Conservation (phyloP, 2,329 filamentous ascomycete species). For the Cordyceps sp. region DNA sequence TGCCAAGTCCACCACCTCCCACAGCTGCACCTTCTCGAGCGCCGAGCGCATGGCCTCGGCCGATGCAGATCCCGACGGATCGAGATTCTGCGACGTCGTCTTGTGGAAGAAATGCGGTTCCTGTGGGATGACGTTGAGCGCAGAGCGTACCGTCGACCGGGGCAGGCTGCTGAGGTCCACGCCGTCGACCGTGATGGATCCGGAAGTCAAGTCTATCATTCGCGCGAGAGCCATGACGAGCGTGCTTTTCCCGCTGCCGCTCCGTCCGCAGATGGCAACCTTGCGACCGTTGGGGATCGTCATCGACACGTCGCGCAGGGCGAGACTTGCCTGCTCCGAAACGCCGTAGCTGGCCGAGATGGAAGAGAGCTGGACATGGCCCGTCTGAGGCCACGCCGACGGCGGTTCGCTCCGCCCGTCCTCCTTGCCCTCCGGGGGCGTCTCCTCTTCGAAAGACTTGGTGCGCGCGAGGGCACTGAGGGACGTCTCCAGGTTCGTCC, state of each 20-base stretch:
- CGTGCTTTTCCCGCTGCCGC: conserved; percentile 19
- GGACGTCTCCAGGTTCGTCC: conserved; percentile 12
- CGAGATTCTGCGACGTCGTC: conserved; percentile 26
- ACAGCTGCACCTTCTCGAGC: conserved; percentile 27
- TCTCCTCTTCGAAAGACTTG: conserved; percentile 5
- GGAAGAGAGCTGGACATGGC: background rate
- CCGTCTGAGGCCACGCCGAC: conserved; percentile 54
- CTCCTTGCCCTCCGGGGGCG: conserved; percentile 4
- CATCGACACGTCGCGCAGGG: conserved; percentile 14
- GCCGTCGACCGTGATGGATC: conserved; percentile 27
- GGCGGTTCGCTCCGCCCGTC: conserved; percentile 31
- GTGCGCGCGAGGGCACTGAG: conserved; percentile 11
- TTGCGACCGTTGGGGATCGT: conserved; percentile 17
- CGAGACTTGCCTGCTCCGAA: conserved; percentile 4
- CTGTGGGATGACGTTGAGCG: conserved; percentile 29
- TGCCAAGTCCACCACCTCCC: conserved; percentile 18
- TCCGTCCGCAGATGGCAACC: conserved; percentile 27
- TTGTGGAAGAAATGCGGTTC: conserved; percentile 27
- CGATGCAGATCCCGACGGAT: too few relatives aligned
- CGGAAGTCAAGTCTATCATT: conserved; percentile 26
- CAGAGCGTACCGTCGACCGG: conserved; percentile 9
- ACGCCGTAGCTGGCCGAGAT: background rate
- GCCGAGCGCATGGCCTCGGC: conserved; percentile 23
- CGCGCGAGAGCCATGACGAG: conserved; percentile 28
- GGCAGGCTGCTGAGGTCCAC: conserved; percentile 17